Base-by-base conservation (phyloP, 495 filamentous ascomycete species). In the Neurospora sp. region DNA sequence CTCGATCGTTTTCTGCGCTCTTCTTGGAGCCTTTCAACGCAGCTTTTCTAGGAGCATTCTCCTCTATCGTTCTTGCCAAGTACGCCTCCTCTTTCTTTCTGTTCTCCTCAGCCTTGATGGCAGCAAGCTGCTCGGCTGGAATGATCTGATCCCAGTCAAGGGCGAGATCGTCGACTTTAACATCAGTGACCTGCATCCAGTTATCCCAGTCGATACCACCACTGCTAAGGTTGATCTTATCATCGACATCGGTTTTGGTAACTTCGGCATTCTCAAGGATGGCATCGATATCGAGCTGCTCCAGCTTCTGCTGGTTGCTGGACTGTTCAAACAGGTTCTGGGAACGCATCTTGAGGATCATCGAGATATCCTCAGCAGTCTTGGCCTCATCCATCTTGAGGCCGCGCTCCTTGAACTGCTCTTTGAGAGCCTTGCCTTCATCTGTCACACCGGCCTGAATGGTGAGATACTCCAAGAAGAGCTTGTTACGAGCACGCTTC, bases 261-360 rank as follows among this genome's bases (percentile, higher is more conserved):
- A 97, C 89, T 82, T 99, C 96, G 35, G 96, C 96, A 80, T 96
- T 96, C 68, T 93, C 94, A 12, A 99, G 90, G 31, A 99, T 94
- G 16, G 94, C 92, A 76, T 99, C 96, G 73, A 99, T 98, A 77
- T 99, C 96, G n/a, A 99, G 89, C 79, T 97, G 94, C 79, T 99
- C 96, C 37, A 99, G 87, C 79, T 96, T 94, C 83, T 93, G 89
- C 80, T 99, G 96, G 81, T 98, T 98, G 71, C 93, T 92, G 1
- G 91, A 93, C 77, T 98, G 94, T 79, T 97, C 93, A 75, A 99
- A 99, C 92, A 99, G 96, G 79, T 92, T 97, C 77, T 97, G 93
- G 35, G 94, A 94, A 77, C 94, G 90, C 74, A 91, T 91, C 84
- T 97, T 97, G 76, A 98, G 89, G 73, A 98, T 96, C 75, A 92